A percentile compares a stretch with the other conserved stretches of the same genome.
Evolutionary conservation across 2,329 filamentous ascomycete species (phyloP).

Genomic region (Claviceps sp.): DNA sequence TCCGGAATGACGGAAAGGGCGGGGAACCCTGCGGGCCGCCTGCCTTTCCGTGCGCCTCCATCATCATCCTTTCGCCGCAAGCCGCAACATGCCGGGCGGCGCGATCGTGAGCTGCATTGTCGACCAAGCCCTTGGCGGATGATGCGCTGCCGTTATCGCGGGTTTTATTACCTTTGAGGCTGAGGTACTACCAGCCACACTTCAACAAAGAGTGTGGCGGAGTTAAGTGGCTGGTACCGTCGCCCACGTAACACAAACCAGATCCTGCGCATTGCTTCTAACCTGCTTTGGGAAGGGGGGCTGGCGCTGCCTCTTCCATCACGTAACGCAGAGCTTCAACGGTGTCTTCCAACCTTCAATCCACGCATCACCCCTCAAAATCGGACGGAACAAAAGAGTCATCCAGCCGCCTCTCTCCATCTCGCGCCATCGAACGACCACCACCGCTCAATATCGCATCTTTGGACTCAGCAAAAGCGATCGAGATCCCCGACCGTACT

Average conservation of each 20-base stretch:
- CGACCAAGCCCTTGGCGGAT: background rate
- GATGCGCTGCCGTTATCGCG: background rate
- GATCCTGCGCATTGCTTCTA: background rate
- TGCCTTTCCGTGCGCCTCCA: background rate
- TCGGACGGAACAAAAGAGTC: background rate
- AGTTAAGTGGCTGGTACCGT: background rate
- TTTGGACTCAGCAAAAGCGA: constrained; percentile 1
- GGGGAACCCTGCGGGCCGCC: background rate
- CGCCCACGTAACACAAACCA: constrained; percentile 5
- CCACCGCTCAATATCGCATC: background rate
- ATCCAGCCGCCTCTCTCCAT: background rate
- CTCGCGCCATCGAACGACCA: background rate
- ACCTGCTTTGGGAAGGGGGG: constrained; percentile 2
- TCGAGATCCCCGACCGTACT: constrained; percentile 8
- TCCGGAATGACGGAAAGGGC: background rate
- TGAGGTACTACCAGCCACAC: background rate
- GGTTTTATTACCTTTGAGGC: background rate
- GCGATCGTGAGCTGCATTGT: background rate
- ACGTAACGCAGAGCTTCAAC: background rate
- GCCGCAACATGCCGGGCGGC: background rate
- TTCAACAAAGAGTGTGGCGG: background rate
- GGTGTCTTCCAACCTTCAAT: background rate
- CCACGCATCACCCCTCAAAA: constrained; percentile 8
- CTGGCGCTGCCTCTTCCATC: constrained; percentile 6
- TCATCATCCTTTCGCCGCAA: background rate